Evolutionary conservation across 2,329 filamentous ascomycete species (phyloP).

Genomic region (Fusarium armeniacum): DNA sequence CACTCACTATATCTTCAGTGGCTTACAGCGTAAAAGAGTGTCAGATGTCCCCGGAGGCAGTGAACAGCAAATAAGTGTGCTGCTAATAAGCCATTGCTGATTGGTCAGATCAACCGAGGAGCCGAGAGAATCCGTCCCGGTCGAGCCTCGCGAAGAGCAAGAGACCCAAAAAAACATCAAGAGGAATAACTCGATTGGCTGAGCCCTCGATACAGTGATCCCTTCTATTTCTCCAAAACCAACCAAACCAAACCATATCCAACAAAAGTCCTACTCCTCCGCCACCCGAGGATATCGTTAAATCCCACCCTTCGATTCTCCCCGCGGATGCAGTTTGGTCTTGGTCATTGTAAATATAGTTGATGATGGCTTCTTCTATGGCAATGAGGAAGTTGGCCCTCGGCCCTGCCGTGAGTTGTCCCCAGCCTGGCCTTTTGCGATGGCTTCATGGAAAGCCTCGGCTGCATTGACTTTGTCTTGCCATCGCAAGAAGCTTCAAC

Average conservation of each 20-base stretch:
- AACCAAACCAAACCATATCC: conserved; percentile 27
- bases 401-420: conserved; percentile 67
- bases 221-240: conserved; percentile 32
- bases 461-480: conserved; percentile 2
- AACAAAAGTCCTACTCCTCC: conserved; percentile 49
- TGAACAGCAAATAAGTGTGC: conserved; percentile 33
- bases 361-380: conserved; percentile 73
- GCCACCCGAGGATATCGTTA: conserved; percentile 44
- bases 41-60: conserved; percentile 8
- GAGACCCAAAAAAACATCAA: conserved; percentile 47
- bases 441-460: conserved; percentile 23
- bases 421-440: conserved; percentile 37
- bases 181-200: conserved; percentile 47
- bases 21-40: conserved; percentile 25
- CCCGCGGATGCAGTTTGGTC: conserved; percentile 53
- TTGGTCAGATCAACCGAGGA: conserved; percentile 56
- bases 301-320: conserved; percentile 46
- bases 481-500: conserved; percentile 31
- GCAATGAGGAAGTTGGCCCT: conserved; percentile 72
- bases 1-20: conserved; percentile 36
- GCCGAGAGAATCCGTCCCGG: conserved; percentile 51
- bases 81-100: conserved; percentile 52
- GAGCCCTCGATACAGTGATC: conserved; percentile 25
- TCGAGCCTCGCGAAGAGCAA: conserved; percentile 47
- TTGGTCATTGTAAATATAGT: conserved; percentile 49